Evolutionary conservation across 352 stramenopile species (phyloP).

Genomic region (Phytophthora ohioensis): DNA sequence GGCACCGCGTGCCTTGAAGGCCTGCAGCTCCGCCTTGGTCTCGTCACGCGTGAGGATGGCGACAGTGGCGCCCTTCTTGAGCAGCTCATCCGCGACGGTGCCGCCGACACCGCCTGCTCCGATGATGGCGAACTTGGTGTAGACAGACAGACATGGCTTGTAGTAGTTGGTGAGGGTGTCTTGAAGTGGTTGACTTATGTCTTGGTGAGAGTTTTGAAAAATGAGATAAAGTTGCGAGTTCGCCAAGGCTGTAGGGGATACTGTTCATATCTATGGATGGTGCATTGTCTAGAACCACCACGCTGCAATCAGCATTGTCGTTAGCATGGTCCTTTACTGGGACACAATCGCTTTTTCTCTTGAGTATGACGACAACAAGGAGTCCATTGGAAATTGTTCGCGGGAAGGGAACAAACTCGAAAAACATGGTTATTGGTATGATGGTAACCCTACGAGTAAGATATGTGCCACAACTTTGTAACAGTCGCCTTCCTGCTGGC

Average conservation of each 20-base stretch:
- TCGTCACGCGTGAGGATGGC: conserved; percentile 35
- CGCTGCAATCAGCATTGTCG: too few species aligned
- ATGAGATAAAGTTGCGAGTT: conserved; percentile 3
- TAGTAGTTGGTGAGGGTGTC: too few species aligned
- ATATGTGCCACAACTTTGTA: too few species aligned
- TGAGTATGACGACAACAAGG: too few species aligned
- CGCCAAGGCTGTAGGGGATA: not conserved
- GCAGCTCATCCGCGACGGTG: conserved; percentile 23
- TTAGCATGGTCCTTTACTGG: too few species aligned
- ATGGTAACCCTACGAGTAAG: too few species aligned
- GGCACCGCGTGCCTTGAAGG: conserved; percentile 29
- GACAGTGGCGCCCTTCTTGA: conserved; percentile 26
- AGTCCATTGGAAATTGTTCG: too few species aligned
- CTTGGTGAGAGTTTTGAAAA: conserved; percentile 24
- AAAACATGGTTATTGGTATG: too few species aligned
- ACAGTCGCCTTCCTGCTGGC: too few species aligned
- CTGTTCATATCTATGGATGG: not conserved
- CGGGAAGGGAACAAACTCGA: too few species aligned
- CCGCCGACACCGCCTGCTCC: conserved; percentile 38
- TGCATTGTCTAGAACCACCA: too few species aligned
- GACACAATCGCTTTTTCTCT: too few species aligned
- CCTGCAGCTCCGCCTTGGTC: conserved; percentile 24
- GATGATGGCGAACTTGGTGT: conserved; percentile 33
- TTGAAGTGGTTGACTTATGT: conserved; percentile 9
- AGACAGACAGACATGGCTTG: conserved; percentile 11